Base-by-base conservation (phyloP, 2,329 filamentous ascomycete species). In the Aspergillus tamarii region DNA sequence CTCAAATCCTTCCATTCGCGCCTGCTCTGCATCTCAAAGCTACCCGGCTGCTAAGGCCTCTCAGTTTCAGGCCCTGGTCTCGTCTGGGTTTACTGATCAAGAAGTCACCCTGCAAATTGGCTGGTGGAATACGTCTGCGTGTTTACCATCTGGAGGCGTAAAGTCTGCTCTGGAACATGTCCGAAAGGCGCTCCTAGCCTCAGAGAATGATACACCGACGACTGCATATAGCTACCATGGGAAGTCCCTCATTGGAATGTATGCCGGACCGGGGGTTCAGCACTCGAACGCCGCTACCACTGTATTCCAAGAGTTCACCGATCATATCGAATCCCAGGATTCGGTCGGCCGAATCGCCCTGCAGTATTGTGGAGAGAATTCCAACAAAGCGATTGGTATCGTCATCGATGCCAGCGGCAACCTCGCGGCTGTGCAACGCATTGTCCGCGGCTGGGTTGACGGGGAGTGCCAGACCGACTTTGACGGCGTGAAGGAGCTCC, bases 391-490 rank as follows among this genome's bases (percentile, higher is more conserved):
- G n/a, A 39, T 58, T 19, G 41, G 56, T 45, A 36, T 58, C 30
- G 56, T 58, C 19, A 26, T 58, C 26, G 41, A 48, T 21, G 32
- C 56, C 11, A 58, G 19, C 46, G 56, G 41, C 19, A 28, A 58
- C 41, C 32, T 58, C 11, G 21, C 41, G 8, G 56, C 36, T 34
- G 56, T 58, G 41, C 56, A 58, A 41, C 56, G 56, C 21, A 58
- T 58, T 58, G 39, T 58, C 23, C 56, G 56, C 26, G 56, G 32
- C n/a, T 58, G 56, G 56, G 46, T 32, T n/a, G 56, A 58, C 26
- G 41, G 39, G 21, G 39, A 57, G 32, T 57, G 54, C 54, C 54
- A 57, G 34, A 57, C 54, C 11, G 34, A 28, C 54, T 57, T 57
- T 43, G 54, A 57, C 34, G 54, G 54, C 5, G n/a, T 21, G 12